Conservation (phyloP, 495 filamentous ascomycete species). For the Tricharina praecox region DNA sequence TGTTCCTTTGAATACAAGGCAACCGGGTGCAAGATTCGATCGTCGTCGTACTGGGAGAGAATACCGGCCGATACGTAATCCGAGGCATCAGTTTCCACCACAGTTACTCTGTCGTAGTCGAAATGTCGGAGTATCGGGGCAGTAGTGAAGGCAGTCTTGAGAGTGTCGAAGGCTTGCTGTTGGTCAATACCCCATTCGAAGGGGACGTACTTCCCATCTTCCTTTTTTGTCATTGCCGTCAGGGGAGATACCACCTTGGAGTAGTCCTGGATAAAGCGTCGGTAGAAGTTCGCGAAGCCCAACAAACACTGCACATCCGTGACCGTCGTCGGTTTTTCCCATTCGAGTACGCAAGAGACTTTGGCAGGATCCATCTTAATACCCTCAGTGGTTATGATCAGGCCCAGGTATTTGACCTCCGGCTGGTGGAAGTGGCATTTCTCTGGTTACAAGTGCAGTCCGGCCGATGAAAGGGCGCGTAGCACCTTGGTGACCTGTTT, state of each 20-base stretch:
- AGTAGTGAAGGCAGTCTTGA: not conserved
- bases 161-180: too few species aligned
- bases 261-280: not conserved
- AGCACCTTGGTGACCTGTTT: constrained; percentile 8
- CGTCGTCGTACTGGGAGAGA: constrained; percentile 1
- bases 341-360: constrained; percentile 4
- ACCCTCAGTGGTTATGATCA: constrained; percentile 14
- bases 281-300: constrained; percentile 17
- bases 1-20: constrained; percentile 9
- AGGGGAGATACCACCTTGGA: constrained; percentile 1
- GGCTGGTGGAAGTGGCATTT: constrained; percentile 20
- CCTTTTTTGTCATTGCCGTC: not conserved
- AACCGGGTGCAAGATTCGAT: not conserved
- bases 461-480: constrained; percentile 1
- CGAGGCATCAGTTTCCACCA: constrained; percentile 8
- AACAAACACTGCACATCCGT: constrained; percentile 19
- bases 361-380: constrained; percentile 25
- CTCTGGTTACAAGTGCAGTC: constrained; percentile 23
- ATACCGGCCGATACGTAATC: constrained; percentile 8
- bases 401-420: constrained; percentile 9
- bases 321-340: constrained; percentile 7
- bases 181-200: not conserved
- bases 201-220: not conserved
- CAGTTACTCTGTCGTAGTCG: not conserved
- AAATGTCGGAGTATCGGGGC: constrained; percentile 6